Base-by-base conservation (phyloP, 2,329 filamentous ascomycete species). In the Lecanicillium sp. region DNA sequence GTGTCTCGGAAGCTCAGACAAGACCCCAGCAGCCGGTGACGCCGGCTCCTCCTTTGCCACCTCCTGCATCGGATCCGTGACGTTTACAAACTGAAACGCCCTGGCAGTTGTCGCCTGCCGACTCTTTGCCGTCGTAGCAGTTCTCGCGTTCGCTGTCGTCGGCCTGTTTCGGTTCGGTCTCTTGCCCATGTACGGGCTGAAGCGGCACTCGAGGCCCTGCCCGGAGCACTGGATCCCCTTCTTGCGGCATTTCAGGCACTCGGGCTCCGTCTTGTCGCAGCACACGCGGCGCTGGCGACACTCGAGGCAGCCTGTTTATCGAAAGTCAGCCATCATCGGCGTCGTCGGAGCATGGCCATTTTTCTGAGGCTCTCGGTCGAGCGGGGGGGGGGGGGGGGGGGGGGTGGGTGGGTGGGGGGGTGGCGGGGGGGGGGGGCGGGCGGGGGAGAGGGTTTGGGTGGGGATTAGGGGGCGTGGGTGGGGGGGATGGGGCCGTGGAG, bases 221-320 rank as follows among this genome's bases (percentile, higher is more conserved):
- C 62, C 62, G 1, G 62, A 65, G 44, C 62, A 65, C 7, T 53
- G 46, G 14, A 65, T 49, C n/a, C 56, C 56, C 25, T 57, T 59
- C 39, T 65, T 64, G 9, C 51, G 44, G 39, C 62, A 66, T 36
- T 65, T 65, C 15, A 49, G 44, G 40, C 62, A 66, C 39, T 55
- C 49, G 2, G 62, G 62, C 34, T 61, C 55, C 14, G 53, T 51
- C 42, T 58, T 60, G 46, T 66, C 62, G 46, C 62, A 66, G 22
- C 53, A 55, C 19, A 66, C 56, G 17, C 62, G 55, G 27, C 62
- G 53, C 36, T 49, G 56, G 36, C 52, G 57, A 44, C 62, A 65
- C 45, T 65, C 57, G 28, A 59, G 56, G 36, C 62, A 65, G 15
- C 62, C 58, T 58, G 39, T n/a, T n/a, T n/a, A n/a, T n/a, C 20